Evolutionary conservation across 108 stramenopile species (phyloP), one percentile per base, ranked within the genome.

Genomic region (Stephanodiscus triporus): DNA sequence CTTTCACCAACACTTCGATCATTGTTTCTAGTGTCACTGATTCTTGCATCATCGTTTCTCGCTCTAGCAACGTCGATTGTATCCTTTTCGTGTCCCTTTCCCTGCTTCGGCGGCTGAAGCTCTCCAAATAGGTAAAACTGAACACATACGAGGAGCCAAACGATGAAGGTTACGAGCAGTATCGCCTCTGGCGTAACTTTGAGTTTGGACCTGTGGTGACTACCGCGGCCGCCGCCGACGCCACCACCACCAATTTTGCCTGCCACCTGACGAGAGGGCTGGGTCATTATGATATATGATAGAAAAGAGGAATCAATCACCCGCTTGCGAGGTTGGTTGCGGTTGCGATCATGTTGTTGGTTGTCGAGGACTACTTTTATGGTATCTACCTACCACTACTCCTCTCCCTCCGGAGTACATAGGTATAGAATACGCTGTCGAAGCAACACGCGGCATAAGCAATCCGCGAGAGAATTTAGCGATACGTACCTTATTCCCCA

Each of bases 221-320:
- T 65, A 27, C 10, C 29, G 66, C 53, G 32, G 42, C 61, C 51
- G 34, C 16, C 29, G 36, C 50, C 36, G 7, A 36, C 7, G 13
- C 9, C 11, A 13, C 40, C 40, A 42, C 9, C 40, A 42, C 34
- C 66, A 32, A 68, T 20, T 19, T 50, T 48, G 17, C 48, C 47
- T 36, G 30, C 30, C 34, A 49, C 34, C 19, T 68, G 66, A 29
- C 66, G 66, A 53, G 50, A 8, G 37, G 66, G 32, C 19, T 36
- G 66, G 14, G 50, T n/a, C 66, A 68, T 68, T 63, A 36, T 42
- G 54, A 55, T 27, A 13, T 58, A 13, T 58, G 32, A 32, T 22
- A 32, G 19, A 10, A 30, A 58, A 13, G 56, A 23, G 22, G 57
- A 29, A 23, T 58, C 30, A 5, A 36, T 36, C 7, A 36, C 36